Conservation (phyloP, 1,284 basidiomycete genomes). For the Trametes polyzona region DNA sequence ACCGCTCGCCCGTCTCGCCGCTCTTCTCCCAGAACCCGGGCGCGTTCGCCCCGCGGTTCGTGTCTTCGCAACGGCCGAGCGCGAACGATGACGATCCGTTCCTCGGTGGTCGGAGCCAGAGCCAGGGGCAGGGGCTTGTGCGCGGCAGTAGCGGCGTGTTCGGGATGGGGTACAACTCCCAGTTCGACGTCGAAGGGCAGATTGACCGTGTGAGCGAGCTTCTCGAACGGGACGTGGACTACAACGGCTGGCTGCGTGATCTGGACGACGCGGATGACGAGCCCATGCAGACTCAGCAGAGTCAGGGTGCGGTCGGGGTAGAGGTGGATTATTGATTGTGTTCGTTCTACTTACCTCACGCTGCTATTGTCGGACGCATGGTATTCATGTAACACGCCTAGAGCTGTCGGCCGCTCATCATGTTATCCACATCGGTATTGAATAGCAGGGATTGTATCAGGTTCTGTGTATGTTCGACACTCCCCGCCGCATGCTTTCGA, state of each 20-base stretch:
- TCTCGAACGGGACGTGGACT: conserved; percentile 50
- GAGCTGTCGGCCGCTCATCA: not conserved
- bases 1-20: conserved; percentile 42
- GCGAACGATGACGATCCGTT: conserved; percentile 19
- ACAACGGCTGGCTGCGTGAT: conserved; percentile 48
- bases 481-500: too few relatives aligned
- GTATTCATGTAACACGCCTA: not conserved
- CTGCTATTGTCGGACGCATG: not conserved
- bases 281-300: conserved; percentile 23
- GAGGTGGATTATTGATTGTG: not conserved
- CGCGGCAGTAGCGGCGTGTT: conserved; percentile 33
- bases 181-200: conserved; percentile 49
- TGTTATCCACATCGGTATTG: not conserved
- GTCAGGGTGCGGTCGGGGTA: conserved; percentile 4
- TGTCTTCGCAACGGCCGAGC: conserved; percentile 42
- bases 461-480: not conserved
- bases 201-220: conserved; percentile 46
- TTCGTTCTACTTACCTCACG: not conserved
- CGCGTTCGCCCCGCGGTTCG: conserved; percentile 43
- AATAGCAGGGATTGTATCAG: not conserved
- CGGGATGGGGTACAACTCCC: conserved; percentile 47
- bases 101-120: conserved; percentile 18
- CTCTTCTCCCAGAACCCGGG: conserved; percentile 43
- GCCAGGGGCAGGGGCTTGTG: conserved; percentile 19
- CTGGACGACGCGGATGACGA: conserved; percentile 33